These are phyloP conservation scores for Davidsoniella australis DNA, from an alignment of 2,329 filamentous ascomycete species.

Conservation along the genomic window DNA sequence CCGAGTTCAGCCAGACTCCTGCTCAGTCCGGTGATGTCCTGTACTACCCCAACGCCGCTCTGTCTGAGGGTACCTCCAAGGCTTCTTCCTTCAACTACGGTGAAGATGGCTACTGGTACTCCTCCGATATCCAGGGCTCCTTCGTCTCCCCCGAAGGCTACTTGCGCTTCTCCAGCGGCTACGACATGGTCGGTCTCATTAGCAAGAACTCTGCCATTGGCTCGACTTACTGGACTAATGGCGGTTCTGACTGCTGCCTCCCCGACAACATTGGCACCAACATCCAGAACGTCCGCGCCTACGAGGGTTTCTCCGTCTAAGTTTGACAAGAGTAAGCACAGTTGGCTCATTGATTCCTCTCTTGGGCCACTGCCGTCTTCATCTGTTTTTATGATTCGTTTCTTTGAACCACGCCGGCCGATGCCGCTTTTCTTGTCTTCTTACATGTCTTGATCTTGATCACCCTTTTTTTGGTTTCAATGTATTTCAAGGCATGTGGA, in stretches of 20 bases:
- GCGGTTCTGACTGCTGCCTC: conserved; percentile 9
- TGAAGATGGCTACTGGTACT: conserved; percentile 10
- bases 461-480: background rate
- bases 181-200: conserved; percentile 1
- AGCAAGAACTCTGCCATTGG: conserved; percentile 5
- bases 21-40: background rate
- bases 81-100: background rate
- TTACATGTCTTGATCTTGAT: background rate
- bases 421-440: no score
- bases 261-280: conserved; percentile 7
- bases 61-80: background rate
- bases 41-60: background rate
- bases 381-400: background rate
- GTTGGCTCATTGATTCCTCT: background rate
- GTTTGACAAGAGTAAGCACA: background rate
- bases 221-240: conserved; percentile 6
- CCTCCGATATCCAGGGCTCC: conserved; percentile 1
- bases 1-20: background rate
- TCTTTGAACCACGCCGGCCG: no score
- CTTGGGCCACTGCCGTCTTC: background rate
- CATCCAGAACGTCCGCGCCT: conserved; percentile 9
- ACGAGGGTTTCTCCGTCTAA: conserved; percentile 3
- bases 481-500: no score
- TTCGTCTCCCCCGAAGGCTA: conserved; percentile 6
- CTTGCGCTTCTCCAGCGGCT: conserved; percentile 1